Conservation (phyloP, 495 filamentous ascomycete genomes). For the Apodospora peruviana region DNA sequence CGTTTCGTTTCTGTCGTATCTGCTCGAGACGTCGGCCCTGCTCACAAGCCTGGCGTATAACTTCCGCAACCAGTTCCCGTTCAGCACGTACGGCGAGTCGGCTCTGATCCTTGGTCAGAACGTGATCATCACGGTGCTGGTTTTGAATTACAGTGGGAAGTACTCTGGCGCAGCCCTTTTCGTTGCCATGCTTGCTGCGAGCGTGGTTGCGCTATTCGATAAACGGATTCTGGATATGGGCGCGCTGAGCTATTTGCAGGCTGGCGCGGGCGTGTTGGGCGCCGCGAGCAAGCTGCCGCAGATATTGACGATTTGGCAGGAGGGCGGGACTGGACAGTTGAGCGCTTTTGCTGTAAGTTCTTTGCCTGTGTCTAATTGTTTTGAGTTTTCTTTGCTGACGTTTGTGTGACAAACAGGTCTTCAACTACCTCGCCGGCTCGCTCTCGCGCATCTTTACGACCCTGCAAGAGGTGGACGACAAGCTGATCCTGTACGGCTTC, state of each 20-base stretch:
- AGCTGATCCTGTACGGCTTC: constrained; percentile 90
- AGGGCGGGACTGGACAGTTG: constrained; percentile 89
- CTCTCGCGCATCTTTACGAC: constrained; percentile 95
- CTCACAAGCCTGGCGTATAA: constrained; percentile 88
- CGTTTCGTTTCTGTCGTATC: constrained; percentile 81
- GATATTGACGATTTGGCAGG: constrained; percentile 73
- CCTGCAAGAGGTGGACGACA: constrained; percentile 90
- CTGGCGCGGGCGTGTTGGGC: constrained; percentile 73
- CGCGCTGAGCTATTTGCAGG: constrained; percentile 71
- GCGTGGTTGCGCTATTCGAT: constrained; percentile 63
- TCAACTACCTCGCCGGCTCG: constrained; percentile 92
- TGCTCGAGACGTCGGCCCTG: constrained; percentile 81
- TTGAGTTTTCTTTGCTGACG: background rate
- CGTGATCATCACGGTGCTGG: constrained; percentile 75
- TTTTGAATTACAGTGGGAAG: constrained; percentile 71
- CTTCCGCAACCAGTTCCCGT: constrained; percentile 81
- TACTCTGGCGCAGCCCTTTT: constrained; percentile 59
- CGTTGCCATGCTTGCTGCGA: constrained; percentile 65
- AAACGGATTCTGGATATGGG: constrained; percentile 60
- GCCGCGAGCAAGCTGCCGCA: constrained; percentile 90
- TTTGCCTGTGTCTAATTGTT: background rate
- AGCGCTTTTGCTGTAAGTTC: constrained; percentile 86
- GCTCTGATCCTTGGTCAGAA: constrained; percentile 88
- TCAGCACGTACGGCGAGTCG: constrained; percentile 94
- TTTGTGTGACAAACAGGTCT: constrained; percentile 62